Base-by-base conservation (phyloP, 116 monocot species). In the Iris pallida region DNA sequence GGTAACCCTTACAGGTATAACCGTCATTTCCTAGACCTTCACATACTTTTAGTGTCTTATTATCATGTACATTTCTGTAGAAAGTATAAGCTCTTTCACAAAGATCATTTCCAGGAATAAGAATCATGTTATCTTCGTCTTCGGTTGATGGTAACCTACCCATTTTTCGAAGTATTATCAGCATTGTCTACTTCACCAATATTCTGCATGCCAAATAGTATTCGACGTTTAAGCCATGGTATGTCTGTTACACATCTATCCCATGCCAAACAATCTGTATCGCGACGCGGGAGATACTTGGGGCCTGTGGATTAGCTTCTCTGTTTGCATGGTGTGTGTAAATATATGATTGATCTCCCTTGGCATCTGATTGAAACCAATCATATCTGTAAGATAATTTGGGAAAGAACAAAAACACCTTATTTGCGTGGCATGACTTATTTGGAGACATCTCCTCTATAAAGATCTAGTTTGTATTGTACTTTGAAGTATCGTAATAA, bases 161-260 rank as follows among this genome's bases (percentile, higher is more conserved):
- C n/a, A n/a, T n/a, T 67, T 20, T 70, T 71, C 9, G 70, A 16
- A 42, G 65, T 18, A 42, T 61, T 49, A 64, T 64, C 62, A 54
- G 7, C 61, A 63, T 71, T 43, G 51, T 74, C 70, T 1, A 71
- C 47, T 17, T 71, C 68, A 55, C 57, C 49, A 53, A 72, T 20
- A 55, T 76, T 72, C 55, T 74, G 70, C n/a, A 81, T 61, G 9
- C 72, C 86, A 76, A 74, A 81, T 8, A 72, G 46, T 65, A 80
- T 61, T 41, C 57, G 70, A 41, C 54, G 72, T 59, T 78, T 80
- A 17, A 80, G 80, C 77, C 82, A 82, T 17, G 85, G 69, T 70
- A 67, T 78, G 45, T 71, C 81, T 45, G 60, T 54, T 16, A 81
- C 42, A 62, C 53, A 68, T 71, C 74, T 77, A 66, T 76, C 75